These are phyloP conservation scores for Gossypium ekmanianum DNA, from an alignment of 345 rosid species.

Conservation along the genomic window DNA sequence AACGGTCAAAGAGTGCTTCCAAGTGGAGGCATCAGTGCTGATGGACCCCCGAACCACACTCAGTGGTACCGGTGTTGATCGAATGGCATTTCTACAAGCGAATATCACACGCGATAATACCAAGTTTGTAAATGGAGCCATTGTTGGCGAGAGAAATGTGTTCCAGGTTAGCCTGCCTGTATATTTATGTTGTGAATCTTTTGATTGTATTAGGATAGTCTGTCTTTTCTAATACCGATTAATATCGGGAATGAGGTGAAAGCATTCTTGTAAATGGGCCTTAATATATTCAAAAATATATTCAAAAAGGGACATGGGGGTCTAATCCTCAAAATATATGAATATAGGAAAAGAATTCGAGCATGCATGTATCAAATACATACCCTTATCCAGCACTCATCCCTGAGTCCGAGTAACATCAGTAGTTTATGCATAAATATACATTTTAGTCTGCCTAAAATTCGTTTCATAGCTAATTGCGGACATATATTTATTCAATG, in stretches of 20 bases:
- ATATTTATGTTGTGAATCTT: constrained; percentile 3
- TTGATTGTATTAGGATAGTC: not conserved
- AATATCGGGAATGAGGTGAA: not conserved
- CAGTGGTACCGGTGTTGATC: constrained; percentile 92
- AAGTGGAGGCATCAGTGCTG: constrained; percentile 96
- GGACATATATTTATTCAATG: constrained; percentile 16
- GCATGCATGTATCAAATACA: not conserved
- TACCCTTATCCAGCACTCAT: not conserved
- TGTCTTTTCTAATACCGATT: not conserved
- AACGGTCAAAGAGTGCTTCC: constrained; percentile 91
- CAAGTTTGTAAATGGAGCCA: constrained; percentile 85
- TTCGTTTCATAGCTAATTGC: constrained; percentile 10
- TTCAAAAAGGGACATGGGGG: too few species aligned
- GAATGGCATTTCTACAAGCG: constrained; percentile 87
- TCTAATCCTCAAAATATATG: too few species aligned
- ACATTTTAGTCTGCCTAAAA: not conserved
- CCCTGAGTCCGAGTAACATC: not conserved
- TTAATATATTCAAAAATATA: not conserved
- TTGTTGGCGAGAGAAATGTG: constrained; percentile 93
- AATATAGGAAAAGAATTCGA: not conserved
- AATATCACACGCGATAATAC: constrained; percentile 99
- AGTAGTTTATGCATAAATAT: not conserved
- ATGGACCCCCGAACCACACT: constrained; percentile 99
- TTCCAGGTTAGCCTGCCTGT: constrained; percentile 67
- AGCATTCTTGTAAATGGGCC: not conserved